These are phyloP conservation scores for Coniosporium uncinatum DNA, from an alignment of 2,329 filamentous ascomycete species.

Conservation along the genomic window DNA sequence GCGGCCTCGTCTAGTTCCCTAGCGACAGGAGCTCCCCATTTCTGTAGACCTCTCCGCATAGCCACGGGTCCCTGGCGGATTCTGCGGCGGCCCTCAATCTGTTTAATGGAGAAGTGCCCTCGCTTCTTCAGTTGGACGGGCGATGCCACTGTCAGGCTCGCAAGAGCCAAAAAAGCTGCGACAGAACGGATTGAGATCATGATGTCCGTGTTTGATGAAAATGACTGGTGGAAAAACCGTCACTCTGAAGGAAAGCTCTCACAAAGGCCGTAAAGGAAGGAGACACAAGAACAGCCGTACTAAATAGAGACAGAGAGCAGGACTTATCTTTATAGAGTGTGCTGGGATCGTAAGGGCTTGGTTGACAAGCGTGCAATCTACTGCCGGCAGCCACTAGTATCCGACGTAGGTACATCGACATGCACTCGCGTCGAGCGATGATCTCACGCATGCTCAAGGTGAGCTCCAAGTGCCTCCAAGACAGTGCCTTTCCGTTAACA, in stretches of 20 bases:
- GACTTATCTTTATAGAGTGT: no score
- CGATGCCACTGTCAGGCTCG: background rate
- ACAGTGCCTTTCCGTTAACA: no score
- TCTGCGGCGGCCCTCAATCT: slow-evolving; percentile 17
- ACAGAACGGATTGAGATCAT: background rate
- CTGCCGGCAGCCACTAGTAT: background rate
- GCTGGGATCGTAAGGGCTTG: no score
- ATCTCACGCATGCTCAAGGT: no score
- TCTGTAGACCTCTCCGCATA: background rate
- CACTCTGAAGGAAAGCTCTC: background rate
- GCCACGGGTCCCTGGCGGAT: background rate
- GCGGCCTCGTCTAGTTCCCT: background rate
- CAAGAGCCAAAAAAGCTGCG: background rate
- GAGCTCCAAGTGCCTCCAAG: no score
- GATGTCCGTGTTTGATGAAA: background rate
- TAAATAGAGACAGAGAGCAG: no score
- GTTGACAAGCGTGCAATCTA: no score
- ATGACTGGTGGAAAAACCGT: no score
- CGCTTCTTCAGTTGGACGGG: background rate
- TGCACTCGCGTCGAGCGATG: no score
- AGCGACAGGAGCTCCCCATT: background rate
- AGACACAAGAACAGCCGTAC: no score
- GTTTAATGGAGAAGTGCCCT: slow-evolving; percentile 10
- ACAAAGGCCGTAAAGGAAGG: background rate
- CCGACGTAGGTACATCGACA: no score